Conservation (phyloP, 257 asterid species). For the Plantago elongata region DNA sequence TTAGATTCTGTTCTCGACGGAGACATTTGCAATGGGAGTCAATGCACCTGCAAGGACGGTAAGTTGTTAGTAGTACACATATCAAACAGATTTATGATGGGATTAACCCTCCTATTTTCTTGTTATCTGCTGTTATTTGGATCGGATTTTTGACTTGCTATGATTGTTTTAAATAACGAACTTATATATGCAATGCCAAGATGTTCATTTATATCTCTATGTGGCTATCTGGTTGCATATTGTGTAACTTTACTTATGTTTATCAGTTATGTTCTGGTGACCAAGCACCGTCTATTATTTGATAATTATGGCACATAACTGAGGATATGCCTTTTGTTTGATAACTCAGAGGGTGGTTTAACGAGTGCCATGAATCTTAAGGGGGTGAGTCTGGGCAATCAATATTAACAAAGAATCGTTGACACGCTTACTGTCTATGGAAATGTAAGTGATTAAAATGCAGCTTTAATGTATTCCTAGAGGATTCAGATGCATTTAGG, state of each 20-base stretch:
- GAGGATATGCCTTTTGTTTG: no score
- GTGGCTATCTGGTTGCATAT: background rate
- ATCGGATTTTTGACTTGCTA: slow-evolving; percentile 3
- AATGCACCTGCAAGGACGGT: slow-evolving; percentile 99
- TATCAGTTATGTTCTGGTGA: no score
- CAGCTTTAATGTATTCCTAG: no score
- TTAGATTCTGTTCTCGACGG: slow-evolving; percentile 90
- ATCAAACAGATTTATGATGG: slow-evolving; percentile 4
- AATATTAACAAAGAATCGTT: no score
- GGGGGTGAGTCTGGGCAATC: no score
- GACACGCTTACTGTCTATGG: no score
- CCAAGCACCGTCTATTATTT: no score
- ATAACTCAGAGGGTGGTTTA: no score
- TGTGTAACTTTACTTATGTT: background rate
- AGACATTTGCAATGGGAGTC: slow-evolving; percentile 99
- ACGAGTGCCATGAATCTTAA: no score
- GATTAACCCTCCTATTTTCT: background rate
- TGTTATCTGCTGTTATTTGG: background rate
- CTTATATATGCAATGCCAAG: background rate
- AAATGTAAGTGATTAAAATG: no score
- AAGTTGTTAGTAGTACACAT: slow-evolving; percentile 26
- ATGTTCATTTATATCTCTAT: background rate
- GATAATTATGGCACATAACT: no score
- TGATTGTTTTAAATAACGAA: slow-evolving; percentile 12
- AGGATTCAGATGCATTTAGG: no score